These are phyloP conservation scores for Heimioporus retisporus DNA, from an alignment of 1,284 basidiomycete species.

Conservation along the genomic window DNA sequence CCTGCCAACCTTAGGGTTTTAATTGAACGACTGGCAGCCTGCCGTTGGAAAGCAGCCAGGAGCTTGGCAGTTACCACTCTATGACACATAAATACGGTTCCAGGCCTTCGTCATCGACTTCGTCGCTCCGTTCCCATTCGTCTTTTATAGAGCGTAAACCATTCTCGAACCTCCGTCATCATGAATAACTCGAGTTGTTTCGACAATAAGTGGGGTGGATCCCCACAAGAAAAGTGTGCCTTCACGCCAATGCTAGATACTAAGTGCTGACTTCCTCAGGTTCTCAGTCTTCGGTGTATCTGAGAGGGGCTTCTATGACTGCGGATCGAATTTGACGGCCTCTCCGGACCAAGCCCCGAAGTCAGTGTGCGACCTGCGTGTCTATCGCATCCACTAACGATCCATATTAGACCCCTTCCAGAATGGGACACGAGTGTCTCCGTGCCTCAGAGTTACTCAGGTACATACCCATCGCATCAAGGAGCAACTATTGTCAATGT, in stretches of 20 bases:
- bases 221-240: too few relatives aligned
- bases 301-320: background rate
- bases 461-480: too few relatives aligned
- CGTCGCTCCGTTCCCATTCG: too few relatives aligned
- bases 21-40: background rate
- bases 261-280: slow-evolving; percentile 9
- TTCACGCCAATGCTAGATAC: background rate
- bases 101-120: too few relatives aligned
- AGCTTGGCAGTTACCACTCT: background rate
- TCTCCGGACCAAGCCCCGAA: slow-evolving; percentile 12
- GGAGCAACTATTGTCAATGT: too few relatives aligned
- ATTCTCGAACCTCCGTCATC: too few relatives aligned
- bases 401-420: slow-evolving; percentile 12
- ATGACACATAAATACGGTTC: background rate
- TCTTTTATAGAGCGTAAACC: too few relatives aligned
- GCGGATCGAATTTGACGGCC: background rate
- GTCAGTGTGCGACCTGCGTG: slow-evolving; percentile 15
- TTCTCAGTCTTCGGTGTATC: background rate
- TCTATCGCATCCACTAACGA: slow-evolving; percentile 4
- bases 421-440: background rate
- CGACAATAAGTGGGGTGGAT: too few relatives aligned
- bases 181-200: too few relatives aligned
- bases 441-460: too few relatives aligned
- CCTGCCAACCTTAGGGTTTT: background rate
- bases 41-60: background rate